Base-by-base conservation (phyloP, 306 rosid genomes). In the Medicago arabica region DNA sequence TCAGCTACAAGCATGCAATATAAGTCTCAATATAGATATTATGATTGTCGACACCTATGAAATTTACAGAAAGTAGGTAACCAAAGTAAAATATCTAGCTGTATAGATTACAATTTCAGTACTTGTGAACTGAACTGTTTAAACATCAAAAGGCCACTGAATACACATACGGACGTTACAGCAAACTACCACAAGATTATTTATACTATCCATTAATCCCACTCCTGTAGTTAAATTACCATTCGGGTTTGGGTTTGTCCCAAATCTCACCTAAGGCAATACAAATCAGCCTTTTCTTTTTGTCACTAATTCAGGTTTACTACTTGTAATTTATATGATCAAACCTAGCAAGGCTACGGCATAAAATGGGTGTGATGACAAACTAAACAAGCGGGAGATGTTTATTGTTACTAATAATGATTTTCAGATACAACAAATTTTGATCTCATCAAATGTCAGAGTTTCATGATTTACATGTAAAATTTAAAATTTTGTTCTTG, bases 271-370 rank as follows among this genome's bases (percentile, higher is more conserved):
- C n/a, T 17, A 65, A 68, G 67, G 61, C 41, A 38, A 54, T 39
- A 39, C 17, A 49, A 71, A 38, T 70, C 40, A 1, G 36, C 62
- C 0, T 61, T 21, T 23, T 58, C 38, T 5, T 19, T 57, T 40
- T 53, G 51, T 40, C 77, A 60, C 40, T 46, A 46, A 46, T 78
- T 69, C 44, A 70, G 71, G 60, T 61, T 78, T 70, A 36, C 73
- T 71, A 64, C 77, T 78, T 23, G 50, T 71, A 64, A 67, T 78
- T 38, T 23, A 61, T 25, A 71, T 70, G 57, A 62, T 69, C 23
- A 5, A 79, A 65, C 38, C 13, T 39, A 8, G 23, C 13, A 12
- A 46, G 50, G 44, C 5, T 49, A 71, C 67, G 2, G 23, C 67
- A 23, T 51, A 23, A 46, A 72, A 72, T 57, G 31, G 49, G 55